A percentile compares a stretch with the other conserved stretches of the same genome.
Conservation (phyloP, 2,329 filamentous ascomycete species). For the Ceratocystis albifundus region DNA sequence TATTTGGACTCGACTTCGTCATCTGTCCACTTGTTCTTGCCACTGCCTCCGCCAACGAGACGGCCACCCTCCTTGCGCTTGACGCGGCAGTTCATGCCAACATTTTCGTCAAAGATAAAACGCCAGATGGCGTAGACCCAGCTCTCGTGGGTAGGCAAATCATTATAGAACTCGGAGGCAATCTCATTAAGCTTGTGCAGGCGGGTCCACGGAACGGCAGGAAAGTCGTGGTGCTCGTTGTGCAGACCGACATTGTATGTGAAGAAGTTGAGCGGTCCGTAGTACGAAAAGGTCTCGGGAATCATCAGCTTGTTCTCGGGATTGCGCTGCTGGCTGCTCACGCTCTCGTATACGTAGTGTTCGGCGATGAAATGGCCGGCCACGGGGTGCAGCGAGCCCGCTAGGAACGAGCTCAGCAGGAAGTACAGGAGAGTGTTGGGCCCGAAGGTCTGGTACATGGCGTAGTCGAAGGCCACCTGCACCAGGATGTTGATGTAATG, state of each 20-base stretch:
- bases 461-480: conserved; percentile 67
- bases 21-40: conserved; percentile 48
- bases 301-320: conserved; percentile 53
- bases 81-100: conserved; percentile 83
- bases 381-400: conserved; percentile 84
- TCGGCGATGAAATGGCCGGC: conserved; percentile 98
- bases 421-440: conserved; percentile 65
- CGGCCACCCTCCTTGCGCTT: conserved; percentile 74
- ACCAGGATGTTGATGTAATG: conserved; percentile 70
- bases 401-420: conserved; percentile 80
- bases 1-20: conserved; percentile 52
- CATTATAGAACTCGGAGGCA: conserved; percentile 83
- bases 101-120: conserved; percentile 81
- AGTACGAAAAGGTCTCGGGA: conserved; percentile 95
- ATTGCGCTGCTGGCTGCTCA: conserved; percentile 43
- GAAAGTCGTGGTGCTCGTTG: conserved; percentile 99
- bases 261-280: conserved; percentile 78
- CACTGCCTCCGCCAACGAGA: conserved; percentile 41
- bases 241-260: conserved; percentile 97
- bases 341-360: conserved; percentile 72
- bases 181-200: conserved; percentile 66
- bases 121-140: conserved; percentile 93
- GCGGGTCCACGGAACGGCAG: conserved; percentile 87
- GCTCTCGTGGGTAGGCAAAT: conserved; percentile 74
- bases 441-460: conserved; percentile 51